A percentile compares a stretch with the other conserved stretches of the same genome.
Evolutionary conservation across 495 filamentous ascomycete species (phyloP).

Genomic region (Penicillium diatomitis): DNA sequence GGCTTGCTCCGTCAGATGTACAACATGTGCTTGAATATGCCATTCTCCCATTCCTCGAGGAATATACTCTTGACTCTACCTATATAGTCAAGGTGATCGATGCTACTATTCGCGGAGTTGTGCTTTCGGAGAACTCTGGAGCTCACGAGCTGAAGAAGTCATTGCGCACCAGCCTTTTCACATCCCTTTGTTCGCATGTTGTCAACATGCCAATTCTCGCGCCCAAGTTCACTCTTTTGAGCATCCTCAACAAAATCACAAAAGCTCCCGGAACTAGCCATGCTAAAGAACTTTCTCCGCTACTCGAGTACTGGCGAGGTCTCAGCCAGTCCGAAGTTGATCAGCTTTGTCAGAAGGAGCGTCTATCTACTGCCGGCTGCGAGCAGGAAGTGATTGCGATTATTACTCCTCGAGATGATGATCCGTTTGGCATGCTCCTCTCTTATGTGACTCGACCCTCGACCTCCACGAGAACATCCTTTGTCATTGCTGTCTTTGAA

Average conservation of each 20-base stretch:
- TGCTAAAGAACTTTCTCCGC: slow-evolving; percentile 58
- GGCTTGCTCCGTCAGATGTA: slow-evolving; percentile 49
- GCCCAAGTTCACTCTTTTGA: slow-evolving; percentile 60
- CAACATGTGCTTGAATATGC: slow-evolving; percentile 52
- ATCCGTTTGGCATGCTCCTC: slow-evolving; percentile 53
- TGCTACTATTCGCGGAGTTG: slow-evolving; percentile 41
- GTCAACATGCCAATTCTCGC: slow-evolving; percentile 54
- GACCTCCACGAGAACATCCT: slow-evolving; percentile 33
- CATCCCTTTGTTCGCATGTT: slow-evolving; percentile 68
- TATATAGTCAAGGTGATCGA: slow-evolving; percentile 54
- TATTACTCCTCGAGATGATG: slow-evolving; percentile 56
- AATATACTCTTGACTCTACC: slow-evolving; percentile 65
- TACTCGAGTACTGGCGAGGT: slow-evolving; percentile 55
- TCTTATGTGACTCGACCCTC: slow-evolving; percentile 40
- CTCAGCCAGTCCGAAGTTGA: slow-evolving; percentile 35
- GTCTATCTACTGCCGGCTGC: slow-evolving; percentile 47
- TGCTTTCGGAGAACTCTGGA: slow-evolving; percentile 24
- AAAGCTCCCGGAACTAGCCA: slow-evolving; percentile 58
- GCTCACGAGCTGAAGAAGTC: slow-evolving; percentile 55
- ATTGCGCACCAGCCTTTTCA: slow-evolving; percentile 53
- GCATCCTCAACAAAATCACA: slow-evolving; percentile 58
- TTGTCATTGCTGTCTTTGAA: slow-evolving; percentile 52
- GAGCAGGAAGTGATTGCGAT: slow-evolving; percentile 52
- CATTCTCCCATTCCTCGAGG: slow-evolving; percentile 65
- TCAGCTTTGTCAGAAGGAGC: slow-evolving; percentile 43